Evolutionary conservation across 2,329 filamentous ascomycete genomes (phyloP), one percentile per base, ranked within the genome.

Genomic region (Neofusicoccum parvum): DNA sequence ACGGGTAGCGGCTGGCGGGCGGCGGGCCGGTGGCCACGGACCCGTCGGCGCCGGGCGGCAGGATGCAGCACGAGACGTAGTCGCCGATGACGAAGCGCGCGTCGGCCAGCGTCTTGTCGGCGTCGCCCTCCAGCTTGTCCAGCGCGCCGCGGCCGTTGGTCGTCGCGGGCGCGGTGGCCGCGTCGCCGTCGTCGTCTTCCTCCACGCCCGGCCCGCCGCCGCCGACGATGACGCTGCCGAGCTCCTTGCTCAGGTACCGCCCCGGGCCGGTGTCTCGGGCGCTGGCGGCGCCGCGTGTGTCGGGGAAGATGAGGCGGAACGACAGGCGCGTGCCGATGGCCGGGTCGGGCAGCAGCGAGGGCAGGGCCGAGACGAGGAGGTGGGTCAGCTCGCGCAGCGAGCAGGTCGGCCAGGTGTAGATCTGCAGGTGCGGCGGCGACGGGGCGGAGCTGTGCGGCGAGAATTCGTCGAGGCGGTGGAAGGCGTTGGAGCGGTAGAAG

Each of bases 21-120:
- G 80, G 80, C n/a, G 85, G 81, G 10, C 81, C 72, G 43, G 90
- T 87, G 49, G 89, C 88, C 45, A 96, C 88, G 37, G 86, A 86
- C 0, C 93, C 93, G 74, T 94, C 90, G 37, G 86, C 81, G 32
- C 91, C 80, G 0, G 92, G 92, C 48, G 92, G 89, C 65, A 94
- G 81, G 67, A 97, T 88, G 5, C 92, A 91, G 75, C 92, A 94
- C 66, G 90, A 90, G 46, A 98, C 84, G 74, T 91, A 96, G 77
- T 98, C 94, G 0, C 94, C 94, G 68, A 95, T 90, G 11, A 97
- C 90, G 72, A 97, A 96, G 23, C 90, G 86, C 39, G 87, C 88
- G 63, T 96, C 92, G 43, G 83, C 83, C 37, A 98, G 79, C 9
- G 91, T 94, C 80, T 90, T 94, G 34, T 88, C 83, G 11, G 87